Percentiles rank a stretch among this genome's conserved stretches.
Conservation (phyloP, 2,329 filamentous ascomycete species). For the Raffaelea albimanens region DNA sequence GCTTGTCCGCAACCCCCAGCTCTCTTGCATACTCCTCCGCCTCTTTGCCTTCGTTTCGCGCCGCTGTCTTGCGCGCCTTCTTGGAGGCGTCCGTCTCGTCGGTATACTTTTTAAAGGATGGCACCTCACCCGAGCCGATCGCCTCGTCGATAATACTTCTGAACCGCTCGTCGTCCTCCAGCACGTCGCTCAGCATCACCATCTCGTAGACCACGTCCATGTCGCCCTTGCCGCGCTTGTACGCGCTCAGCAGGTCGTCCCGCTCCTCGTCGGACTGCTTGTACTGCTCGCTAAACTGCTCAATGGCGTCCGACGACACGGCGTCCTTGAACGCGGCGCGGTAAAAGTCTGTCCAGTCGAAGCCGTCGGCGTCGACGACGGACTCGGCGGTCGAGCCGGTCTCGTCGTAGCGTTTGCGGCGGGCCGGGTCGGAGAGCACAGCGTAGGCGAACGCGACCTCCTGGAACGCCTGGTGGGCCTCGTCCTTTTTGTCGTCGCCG, state of each 20-base stretch:
- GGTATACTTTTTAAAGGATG: conserved; percentile 58
- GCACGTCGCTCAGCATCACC: conserved; percentile 78
- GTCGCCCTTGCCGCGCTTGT: conserved; percentile 61
- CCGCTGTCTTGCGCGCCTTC: conserved; percentile 48
- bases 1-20: conserved; percentile 61
- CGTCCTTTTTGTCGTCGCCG: conserved; percentile 52
- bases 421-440: conserved; percentile 71
- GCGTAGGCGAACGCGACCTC: conserved; percentile 89
- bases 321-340: conserved; percentile 71
- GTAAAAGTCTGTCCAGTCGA: conserved; percentile 89
- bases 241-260: conserved; percentile 66
- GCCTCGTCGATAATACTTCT: conserved; percentile 71
- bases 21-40: conserved; percentile 69
- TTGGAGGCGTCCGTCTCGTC: conserved; percentile 61
- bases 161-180: conserved; percentile 81
- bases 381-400: conserved; percentile 85
- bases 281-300: conserved; percentile 67
- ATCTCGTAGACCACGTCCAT: conserved; percentile 69
- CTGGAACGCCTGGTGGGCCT: conserved; percentile 77
- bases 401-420: conserved; percentile 78
- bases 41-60: conserved; percentile 59
- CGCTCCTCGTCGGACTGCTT: conserved; percentile 80
- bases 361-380: conserved; percentile 67
- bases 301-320: conserved; percentile 64
- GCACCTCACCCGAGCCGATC: conserved; percentile 59